Evolutionary conservation across 75 land plant genomes (phyloP).

Genomic region (Picea sitchensis): DNA sequence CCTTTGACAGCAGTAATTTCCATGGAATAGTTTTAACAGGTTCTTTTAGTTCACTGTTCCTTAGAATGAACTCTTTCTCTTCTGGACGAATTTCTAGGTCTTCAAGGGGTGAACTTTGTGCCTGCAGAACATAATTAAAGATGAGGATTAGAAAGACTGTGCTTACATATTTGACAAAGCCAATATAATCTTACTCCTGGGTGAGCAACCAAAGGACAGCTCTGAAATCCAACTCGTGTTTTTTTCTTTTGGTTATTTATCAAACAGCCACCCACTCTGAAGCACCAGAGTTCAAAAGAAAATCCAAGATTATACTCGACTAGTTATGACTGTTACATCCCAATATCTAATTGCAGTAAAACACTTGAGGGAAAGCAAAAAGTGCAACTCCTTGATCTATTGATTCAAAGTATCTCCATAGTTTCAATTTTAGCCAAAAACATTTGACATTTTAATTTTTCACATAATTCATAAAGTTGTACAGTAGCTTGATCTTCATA

Average conservation of each 20-base stretch:
- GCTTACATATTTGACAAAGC: background rate
- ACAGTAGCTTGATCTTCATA: background rate
- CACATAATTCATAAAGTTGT: background rate
- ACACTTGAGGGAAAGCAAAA: background rate
- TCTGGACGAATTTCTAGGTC: too few species aligned
- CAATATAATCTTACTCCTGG: background rate
- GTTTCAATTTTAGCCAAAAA: too few species aligned
- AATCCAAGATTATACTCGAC: too few species aligned
- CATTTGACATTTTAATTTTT: too few species aligned
- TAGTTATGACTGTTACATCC: background rate
- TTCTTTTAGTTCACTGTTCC: too few species aligned
- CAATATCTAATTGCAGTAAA: background rate
- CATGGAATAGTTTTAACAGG: too few species aligned
- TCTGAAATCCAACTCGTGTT: background rate
- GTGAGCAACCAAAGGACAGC: background rate
- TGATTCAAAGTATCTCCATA: too few species aligned
- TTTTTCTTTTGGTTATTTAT: background rate
- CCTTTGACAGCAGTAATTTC: too few species aligned
- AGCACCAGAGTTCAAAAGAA: background rate
- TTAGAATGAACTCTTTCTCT: too few species aligned
- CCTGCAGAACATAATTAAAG: constrained; percentile 30
- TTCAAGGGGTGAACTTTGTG: constrained; percentile 87
- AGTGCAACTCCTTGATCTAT: too few species aligned
- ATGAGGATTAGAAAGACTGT: background rate
- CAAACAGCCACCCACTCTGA: background rate